phyloP scores from a whole-genome alignment of 148 eudicot species.

The Persicaria tinctoria region DNA sequence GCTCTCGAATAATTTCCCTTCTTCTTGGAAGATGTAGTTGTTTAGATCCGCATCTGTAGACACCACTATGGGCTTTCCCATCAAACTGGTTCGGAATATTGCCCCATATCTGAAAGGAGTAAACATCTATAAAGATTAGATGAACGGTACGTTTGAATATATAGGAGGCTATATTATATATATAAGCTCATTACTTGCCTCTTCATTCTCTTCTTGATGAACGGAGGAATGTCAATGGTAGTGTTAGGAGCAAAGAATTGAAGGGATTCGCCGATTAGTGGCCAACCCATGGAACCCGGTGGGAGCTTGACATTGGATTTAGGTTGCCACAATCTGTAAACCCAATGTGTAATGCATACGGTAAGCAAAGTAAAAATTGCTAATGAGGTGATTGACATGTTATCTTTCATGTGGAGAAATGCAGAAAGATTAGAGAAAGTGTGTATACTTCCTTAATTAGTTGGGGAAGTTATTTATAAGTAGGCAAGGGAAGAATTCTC shows the following conservation, averaged over 20 bases:
- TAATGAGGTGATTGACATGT: slow-evolving; percentile 35
- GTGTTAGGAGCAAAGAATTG: slow-evolving; percentile 54
- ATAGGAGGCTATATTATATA: too few species aligned
- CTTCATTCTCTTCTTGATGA: slow-evolving; percentile 57
- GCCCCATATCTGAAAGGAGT: slow-evolving; percentile 50
- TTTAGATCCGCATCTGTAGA: slow-evolving; percentile 61
- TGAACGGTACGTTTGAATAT: too few species aligned
- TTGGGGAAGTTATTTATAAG: slow-evolving; percentile 34
- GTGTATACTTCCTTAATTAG: slow-evolving; percentile 34
- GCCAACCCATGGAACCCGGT: slow-evolving; percentile 87
- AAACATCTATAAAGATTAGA: neutral
- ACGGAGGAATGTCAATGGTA: slow-evolving; percentile 46
- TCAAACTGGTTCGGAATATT: slow-evolving; percentile 57
- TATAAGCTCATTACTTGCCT: slow-evolving; percentile 32
- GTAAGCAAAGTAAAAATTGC: slow-evolving; percentile 31
- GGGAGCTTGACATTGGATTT: slow-evolving; percentile 69
- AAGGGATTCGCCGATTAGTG: slow-evolving; percentile 68
- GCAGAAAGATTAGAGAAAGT: slow-evolving; percentile 18
- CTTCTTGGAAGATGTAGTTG: slow-evolving; percentile 58
- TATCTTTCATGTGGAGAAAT: neutral
- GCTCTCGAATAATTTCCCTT: slow-evolving; percentile 59
- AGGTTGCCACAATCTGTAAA: slow-evolving; percentile 71
- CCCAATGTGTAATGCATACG: slow-evolving; percentile 40
- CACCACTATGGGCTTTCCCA: slow-evolving; percentile 57
- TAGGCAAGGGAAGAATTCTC: slow-evolving; percentile 34